A percentile compares a stretch with the other conserved stretches of the same genome.
Conservation (phyloP, 768 basidiomycete genomes). For the Sporobolomyces pararoseus region DNA sequence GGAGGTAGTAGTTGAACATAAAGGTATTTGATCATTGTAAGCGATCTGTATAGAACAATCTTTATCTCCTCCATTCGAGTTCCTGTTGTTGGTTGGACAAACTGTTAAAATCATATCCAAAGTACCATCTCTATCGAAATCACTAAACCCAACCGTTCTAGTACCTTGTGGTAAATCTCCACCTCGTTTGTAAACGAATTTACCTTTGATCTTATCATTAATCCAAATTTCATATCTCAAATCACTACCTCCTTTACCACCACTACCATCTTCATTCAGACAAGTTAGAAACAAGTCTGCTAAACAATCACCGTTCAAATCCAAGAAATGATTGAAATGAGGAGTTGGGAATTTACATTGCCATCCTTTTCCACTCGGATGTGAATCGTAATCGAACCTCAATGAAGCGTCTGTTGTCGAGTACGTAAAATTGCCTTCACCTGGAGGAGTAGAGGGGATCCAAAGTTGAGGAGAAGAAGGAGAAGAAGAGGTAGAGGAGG, state of each 20-base stretch:
- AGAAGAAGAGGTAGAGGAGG: conserved; percentile 42
- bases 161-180: conserved; percentile 69
- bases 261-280: conserved; percentile 54
- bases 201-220: conserved; percentile 62
- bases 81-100: conserved; percentile 55
- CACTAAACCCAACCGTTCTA: conserved; percentile 76
- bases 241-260: conserved; percentile 51
- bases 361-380: conserved; percentile 20
- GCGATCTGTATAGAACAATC: conserved; percentile 81
- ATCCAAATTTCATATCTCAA: conserved; percentile 84
- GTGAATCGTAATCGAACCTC: conserved; percentile 30
- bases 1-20: conserved; percentile 59
- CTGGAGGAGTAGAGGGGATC: not conserved
- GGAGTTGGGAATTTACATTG: conserved; percentile 73
- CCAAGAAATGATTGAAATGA: conserved; percentile 90
- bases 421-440: too few relatives aligned
- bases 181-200: conserved; percentile 68
- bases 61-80: too few relatives aligned
- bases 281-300: conserved; percentile 91
- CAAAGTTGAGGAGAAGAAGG: not conserved
- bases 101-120: conserved; percentile 91
- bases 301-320: conserved; percentile 91
- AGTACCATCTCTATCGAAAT: conserved; percentile 93
- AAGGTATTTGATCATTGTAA: conserved; percentile 82
- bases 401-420: not conserved